phyloP scores from a whole-genome alignment of 2,329 filamentous ascomycete species.

The Aureobasidium sp. region DNA sequence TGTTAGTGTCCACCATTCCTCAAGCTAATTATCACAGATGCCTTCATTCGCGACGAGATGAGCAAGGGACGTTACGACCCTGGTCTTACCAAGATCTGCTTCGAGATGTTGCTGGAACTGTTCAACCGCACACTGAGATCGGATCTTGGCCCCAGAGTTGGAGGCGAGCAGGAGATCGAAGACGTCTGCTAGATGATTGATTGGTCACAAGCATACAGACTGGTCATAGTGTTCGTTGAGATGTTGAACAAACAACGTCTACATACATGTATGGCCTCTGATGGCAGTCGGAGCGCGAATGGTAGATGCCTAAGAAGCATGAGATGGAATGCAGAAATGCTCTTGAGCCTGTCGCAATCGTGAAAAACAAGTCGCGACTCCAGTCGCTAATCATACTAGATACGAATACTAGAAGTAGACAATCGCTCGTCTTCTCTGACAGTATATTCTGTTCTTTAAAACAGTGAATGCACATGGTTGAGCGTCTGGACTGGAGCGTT shows the following conservation, averaged over 20 bases:
- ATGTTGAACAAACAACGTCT: not conserved
- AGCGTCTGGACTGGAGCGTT: not conserved
- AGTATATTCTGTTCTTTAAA: not conserved
- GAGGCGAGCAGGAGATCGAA: conserved; percentile 34
- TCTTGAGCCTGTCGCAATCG: not conserved
- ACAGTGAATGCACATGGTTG: not conserved
- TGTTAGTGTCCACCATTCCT: not conserved
- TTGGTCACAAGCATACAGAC: not conserved
- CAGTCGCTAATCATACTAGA: too few species aligned
- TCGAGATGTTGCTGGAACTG: conserved; percentile 80
- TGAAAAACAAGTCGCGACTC: not conserved
- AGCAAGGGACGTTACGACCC: conserved; percentile 93
- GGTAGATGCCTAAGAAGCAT: not conserved
- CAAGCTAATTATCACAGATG: conserved; percentile 44
- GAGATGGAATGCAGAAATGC: not conserved
- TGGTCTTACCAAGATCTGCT: conserved; percentile 77
- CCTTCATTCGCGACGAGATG: conserved; percentile 87
- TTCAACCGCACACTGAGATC: conserved; percentile 72
- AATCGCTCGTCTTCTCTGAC: too few species aligned
- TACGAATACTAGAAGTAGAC: too few species aligned
- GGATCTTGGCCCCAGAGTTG: conserved; percentile 65
- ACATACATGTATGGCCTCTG: not conserved
- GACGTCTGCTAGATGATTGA: conserved; percentile 28
- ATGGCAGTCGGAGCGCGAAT: not conserved
- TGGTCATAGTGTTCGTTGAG: not conserved